A percentile compares a stretch with the other conserved stretches of the same genome.
These are phyloP conservation scores for Pseudogymnoascus sp. DNA, from an alignment of 2,329 filamentous ascomycete species.

Conservation along the genomic window DNA sequence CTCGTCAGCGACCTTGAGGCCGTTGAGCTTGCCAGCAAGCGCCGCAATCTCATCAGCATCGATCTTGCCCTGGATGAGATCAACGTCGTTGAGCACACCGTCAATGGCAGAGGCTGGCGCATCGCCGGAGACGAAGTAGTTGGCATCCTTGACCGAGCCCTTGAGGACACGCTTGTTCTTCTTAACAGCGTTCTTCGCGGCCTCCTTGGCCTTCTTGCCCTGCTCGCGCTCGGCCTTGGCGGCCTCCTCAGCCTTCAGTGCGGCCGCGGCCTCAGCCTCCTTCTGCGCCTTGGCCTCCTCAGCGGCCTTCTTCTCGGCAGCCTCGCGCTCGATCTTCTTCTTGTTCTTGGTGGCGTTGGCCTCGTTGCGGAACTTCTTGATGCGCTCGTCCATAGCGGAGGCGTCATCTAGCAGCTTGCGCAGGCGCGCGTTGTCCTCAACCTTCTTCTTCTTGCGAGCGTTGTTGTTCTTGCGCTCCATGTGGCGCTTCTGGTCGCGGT, in stretches of 20 bases:
- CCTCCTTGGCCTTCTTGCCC: slow-evolving; percentile 94
- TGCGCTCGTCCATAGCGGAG: slow-evolving; percentile 80
- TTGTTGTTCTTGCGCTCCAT: slow-evolving; percentile 98
- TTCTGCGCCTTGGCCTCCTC: slow-evolving; percentile 81
- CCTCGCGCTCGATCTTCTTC: slow-evolving; percentile 84
- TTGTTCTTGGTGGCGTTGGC: slow-evolving; percentile 94
- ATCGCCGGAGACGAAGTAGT: slow-evolving; percentile 81
- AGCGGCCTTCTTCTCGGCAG: slow-evolving; percentile 75
- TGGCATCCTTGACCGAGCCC: slow-evolving; percentile 89
- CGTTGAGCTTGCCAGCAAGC: slow-evolving; percentile 71
- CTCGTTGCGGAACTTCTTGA: slow-evolving; percentile 92
- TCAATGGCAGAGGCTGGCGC: slow-evolving; percentile 73
- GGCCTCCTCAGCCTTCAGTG: slow-evolving; percentile 76
- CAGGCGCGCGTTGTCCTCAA: slow-evolving; percentile 86
- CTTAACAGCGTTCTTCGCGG: slow-evolving; percentile 97
- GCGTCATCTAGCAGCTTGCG: slow-evolving; percentile 84
- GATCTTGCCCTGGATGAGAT: slow-evolving; percentile 78
- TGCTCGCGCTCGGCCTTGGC: slow-evolving; percentile 79
- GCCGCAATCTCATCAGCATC: slow-evolving; percentile 84
- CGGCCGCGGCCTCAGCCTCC: slow-evolving; percentile 71
- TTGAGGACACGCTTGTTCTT: slow-evolving; percentile 99
- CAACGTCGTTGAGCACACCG: slow-evolving; percentile 73
- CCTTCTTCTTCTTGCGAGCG: slow-evolving; percentile 98
- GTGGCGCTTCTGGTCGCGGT: slow-evolving; percentile 97
- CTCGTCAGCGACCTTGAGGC: slow-evolving; percentile 69